Evolutionary conservation across 345 rosid species (phyloP).

Genomic region (Bruguiera gymnorhiza): DNA sequence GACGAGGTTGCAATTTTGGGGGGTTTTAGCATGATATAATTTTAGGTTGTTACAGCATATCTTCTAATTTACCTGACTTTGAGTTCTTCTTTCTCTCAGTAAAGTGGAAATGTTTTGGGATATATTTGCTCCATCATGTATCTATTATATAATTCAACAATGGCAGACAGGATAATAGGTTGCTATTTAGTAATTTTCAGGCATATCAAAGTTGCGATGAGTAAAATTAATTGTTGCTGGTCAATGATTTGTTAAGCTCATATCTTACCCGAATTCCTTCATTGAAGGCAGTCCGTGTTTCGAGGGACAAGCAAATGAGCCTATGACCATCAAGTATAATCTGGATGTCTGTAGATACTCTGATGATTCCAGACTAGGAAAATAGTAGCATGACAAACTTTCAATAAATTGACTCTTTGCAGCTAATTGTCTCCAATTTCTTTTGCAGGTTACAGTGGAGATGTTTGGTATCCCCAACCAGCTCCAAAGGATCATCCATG

Average conservation of each 20-base stretch:
- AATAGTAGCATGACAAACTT: background rate
- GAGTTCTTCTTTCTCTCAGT: background rate
- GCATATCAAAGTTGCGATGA: background rate
- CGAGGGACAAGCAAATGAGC: too few species aligned
- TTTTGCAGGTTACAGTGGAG: constrained; percentile 79
- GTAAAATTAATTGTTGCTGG: background rate
- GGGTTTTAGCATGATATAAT: background rate
- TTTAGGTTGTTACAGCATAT: background rate
- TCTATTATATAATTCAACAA: background rate
- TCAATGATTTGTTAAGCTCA: too few species aligned
- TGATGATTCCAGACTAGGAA: background rate
- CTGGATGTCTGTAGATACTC: too few species aligned
- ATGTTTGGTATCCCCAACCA: constrained; percentile 93
- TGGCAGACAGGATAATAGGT: background rate
- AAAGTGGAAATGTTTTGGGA: background rate
- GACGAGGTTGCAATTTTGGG: background rate
- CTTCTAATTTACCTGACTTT: background rate
- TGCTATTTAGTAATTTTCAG: background rate
- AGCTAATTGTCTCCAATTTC: background rate
- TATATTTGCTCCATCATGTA: background rate
- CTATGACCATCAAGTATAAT: too few species aligned
- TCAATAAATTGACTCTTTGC: background rate
- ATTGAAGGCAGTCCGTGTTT: too few species aligned
- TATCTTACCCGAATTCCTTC: too few species aligned
- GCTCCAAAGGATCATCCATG: constrained; percentile 98